Base-by-base conservation (phyloP, 129 eudicot species). In the Helichrysum umbraculigerum region DNA sequence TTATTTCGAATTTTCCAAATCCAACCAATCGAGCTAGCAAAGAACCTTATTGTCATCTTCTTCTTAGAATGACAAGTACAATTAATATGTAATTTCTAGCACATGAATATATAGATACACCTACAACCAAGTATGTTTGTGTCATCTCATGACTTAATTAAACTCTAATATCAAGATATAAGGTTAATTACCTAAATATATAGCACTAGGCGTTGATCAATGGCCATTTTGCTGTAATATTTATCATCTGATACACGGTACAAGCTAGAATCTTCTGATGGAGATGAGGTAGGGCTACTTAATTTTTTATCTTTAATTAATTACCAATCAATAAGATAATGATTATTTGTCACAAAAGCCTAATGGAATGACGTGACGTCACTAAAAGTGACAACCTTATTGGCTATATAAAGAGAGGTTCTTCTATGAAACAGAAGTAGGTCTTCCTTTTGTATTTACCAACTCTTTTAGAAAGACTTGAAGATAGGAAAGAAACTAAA, bases 351-450 rank as follows among this genome's bases (percentile, higher is more conserved):
- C 74, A 74, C 81, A 84, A 71, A 71, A 50, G 34, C 50, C 60
- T 68, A 66, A 79, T 84, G 85, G 80, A 81, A 77, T 81, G 82
- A 16, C 61, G 61, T 56, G 61, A 56, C 21, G 61, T 72, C 92
- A 82, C 84, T 73, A 75, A 12, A 57, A 52, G 29, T 59, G 69
- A 22, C 44, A 78, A 68, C 69, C 66, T 68, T 70, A 16, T 77
- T 79, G 88, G 89, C 94, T 92, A 92, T 92, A 88, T 79, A 92
- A 76, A 73, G 82, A 47, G 6, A 57, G 56, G 51, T 52, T 73
- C 73, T 68, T 63, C 32, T 77, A 73, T 35, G 21, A 72, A 42
- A 11, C 54, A 35, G 51, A 64, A 74, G 72, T 65, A 78, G 47
- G 22, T 14, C 67, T 6, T 58, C 79, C 37, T 60, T 67, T 71